These are phyloP conservation scores for Mycena galericulata DNA, from an alignment of 768 basidiomycete species.

Conservation along the genomic window DNA sequence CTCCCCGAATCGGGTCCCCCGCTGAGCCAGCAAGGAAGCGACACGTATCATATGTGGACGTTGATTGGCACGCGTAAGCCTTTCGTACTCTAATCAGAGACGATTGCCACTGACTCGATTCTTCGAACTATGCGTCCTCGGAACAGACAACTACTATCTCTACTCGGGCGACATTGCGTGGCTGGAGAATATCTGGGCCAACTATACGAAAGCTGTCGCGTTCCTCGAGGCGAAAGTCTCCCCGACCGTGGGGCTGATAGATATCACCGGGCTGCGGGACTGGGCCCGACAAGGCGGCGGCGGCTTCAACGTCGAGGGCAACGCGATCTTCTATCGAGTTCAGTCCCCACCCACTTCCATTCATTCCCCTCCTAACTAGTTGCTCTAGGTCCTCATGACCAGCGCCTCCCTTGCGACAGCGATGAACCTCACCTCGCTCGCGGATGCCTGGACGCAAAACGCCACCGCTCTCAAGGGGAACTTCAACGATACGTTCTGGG, in stretches of 20 bases:
- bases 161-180: slow-evolving; percentile 66
- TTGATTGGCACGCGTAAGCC: slow-evolving; percentile 64
- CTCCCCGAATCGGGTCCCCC: slow-evolving; percentile 66
- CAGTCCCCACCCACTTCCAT: slow-evolving; percentile 3
- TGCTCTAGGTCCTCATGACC: slow-evolving; percentile 59
- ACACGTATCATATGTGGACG: slow-evolving; percentile 73
- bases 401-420: slow-evolving; percentile 57
- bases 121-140: neutral
- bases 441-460: slow-evolving; percentile 54
- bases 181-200: slow-evolving; percentile 63
- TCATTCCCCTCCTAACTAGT: slow-evolving; percentile 3
- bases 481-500: slow-evolving; percentile 68
- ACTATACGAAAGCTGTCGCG: slow-evolving; percentile 67
- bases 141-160: slow-evolving; percentile 64
- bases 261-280: slow-evolving; percentile 67
- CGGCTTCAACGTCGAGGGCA: slow-evolving; percentile 67
- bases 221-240: slow-evolving; percentile 67
- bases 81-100: neutral
- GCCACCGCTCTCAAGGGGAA: slow-evolving; percentile 60
- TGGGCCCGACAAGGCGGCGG: slow-evolving; percentile 70
- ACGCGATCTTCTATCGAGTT: slow-evolving; percentile 65
- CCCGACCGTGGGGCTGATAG: slow-evolving; percentile 57
- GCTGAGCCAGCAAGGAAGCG: slow-evolving; percentile 58
- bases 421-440: slow-evolving; percentile 49
- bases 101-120: too few relatives aligned